A percentile compares a stretch with the other conserved stretches of the same genome.
Conservation (phyloP, 2,329 filamentous ascomycete genomes). For the Pyricularia sp. region DNA sequence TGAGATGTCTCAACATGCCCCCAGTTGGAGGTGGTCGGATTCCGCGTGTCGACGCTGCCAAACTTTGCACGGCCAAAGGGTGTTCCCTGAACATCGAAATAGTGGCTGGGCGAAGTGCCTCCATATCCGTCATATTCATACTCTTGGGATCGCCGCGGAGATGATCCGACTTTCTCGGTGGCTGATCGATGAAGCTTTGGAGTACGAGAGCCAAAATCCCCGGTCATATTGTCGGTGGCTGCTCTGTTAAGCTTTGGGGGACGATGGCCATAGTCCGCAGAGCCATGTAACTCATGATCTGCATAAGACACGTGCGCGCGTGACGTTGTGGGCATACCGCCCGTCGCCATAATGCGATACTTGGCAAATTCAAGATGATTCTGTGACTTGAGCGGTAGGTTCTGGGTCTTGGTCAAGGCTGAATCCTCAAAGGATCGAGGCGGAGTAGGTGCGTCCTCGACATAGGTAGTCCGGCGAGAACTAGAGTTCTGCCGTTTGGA, state of each 20-base stretch:
- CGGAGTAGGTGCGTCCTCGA: background rate
- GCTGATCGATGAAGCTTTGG: background rate
- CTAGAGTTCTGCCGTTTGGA: background rate
- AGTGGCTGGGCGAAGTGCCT: background rate
- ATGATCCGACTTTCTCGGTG: background rate
- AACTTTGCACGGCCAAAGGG: background rate
- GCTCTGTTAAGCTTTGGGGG: background rate
- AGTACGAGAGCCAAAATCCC: background rate
- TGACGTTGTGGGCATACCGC: background rate
- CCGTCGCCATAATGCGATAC: background rate
- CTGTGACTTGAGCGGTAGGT: background rate
- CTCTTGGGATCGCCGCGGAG: background rate
- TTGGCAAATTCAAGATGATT: background rate
- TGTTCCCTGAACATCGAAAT: background rate
- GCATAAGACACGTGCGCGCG: background rate
- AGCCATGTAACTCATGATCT: background rate
- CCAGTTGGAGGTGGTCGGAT: background rate
- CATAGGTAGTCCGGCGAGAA: background rate
- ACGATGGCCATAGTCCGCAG: background rate
- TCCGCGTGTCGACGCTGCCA: background rate
- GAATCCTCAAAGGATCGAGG: background rate
- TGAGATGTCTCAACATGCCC: background rate
- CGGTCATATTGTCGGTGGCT: background rate
- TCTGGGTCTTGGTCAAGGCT: background rate
- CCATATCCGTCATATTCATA: background rate